Evolutionary conservation across 805 yeast species (phyloP), one percentile per base, ranked within the genome.

Genomic region (Candida nitratophila): DNA sequence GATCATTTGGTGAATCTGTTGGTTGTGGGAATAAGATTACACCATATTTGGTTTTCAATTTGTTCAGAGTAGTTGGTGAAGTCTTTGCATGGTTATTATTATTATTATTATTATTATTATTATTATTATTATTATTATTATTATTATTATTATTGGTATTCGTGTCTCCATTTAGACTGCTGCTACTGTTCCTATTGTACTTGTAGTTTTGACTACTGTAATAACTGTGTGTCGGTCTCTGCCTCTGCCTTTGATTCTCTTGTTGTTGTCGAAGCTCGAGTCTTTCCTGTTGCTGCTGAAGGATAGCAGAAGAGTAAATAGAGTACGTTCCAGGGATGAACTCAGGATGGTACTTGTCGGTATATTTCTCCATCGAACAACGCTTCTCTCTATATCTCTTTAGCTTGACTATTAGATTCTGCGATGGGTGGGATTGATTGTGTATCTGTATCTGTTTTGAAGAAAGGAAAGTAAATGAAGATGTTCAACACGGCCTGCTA

Each of bases 241-340:
- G 26, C 24, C 27, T 7, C 14, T 17, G 40, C 3, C 16, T 9
- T n/a, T 12, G 15, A n/a, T 29, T 19, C 22, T 20, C 24, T 30
- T 15, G 26, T 12, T 6, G n/a, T 15, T 37, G 33, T 22, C 12
- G 22, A 11, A 16, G 33, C 33, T 26, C 40, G 4, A 30, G 9
- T 31, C 35, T 24, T 39, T 33, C 21, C 26, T 32, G 12, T 14
- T 40, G 44, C 32, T 52, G 52, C 36, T 55, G 50, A 5, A 60
- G 31, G 8, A 62, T 35, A 10, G 61, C 63, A 2, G 73, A 68
- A 1, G 78, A 60, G 48, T 74, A 76, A 36, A 78, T 74, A 42
- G 75, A 74, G 44, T 71, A 67, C 0, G 84, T 77, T 0, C 83
- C 83, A 1, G 83, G 82, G 17, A 77, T 61, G 50, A 68, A 76